A percentile compares a stretch with the other conserved stretches of the same genome.
Evolutionary conservation across 2,329 filamentous ascomycete species (phyloP).

Genomic region (Dendrostoma leiphaemia): DNA sequence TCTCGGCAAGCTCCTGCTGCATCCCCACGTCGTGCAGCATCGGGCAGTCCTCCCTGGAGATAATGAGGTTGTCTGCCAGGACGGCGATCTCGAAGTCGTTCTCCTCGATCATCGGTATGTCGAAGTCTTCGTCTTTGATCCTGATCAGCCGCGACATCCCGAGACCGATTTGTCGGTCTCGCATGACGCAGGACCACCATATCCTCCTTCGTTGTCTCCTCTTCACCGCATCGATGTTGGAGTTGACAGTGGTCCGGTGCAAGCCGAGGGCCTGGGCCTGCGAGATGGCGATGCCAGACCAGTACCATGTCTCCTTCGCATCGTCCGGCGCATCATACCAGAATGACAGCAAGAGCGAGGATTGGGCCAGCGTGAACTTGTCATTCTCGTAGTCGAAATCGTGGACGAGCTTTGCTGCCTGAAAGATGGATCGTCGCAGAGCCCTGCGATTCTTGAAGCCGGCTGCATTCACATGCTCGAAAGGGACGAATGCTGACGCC

Average conservation of each 20-base stretch:
- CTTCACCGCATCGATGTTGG: conserved; percentile 69
- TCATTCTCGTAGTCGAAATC: conserved; percentile 95
- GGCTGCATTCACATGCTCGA: conserved; percentile 70
- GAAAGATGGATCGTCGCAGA: conserved; percentile 85
- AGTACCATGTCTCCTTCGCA: conserved; percentile 97
- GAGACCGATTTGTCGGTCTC: conserved; percentile 85
- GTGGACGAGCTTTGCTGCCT: conserved; percentile 84
- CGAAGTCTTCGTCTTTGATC: conserved; percentile 90
- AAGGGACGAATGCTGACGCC: conserved; percentile 83
- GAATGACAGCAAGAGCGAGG: conserved; percentile 88
- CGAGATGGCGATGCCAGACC: conserved; percentile 95
- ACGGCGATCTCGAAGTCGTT: conserved; percentile 78
- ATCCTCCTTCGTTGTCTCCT: conserved; percentile 90
- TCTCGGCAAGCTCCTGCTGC: conserved; percentile 75
- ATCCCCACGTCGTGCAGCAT: conserved; percentile 68
- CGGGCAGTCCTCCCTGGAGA: conserved; percentile 68
- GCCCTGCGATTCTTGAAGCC: conserved; percentile 77
- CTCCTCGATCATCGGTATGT: conserved; percentile 85
- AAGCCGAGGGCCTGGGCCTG: conserved; percentile 90
- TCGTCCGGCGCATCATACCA: conserved; percentile 98
- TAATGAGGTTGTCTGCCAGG: conserved; percentile 65
- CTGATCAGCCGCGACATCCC: conserved; percentile 91
- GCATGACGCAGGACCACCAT: conserved; percentile 98
- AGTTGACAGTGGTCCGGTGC: conserved; percentile 74
- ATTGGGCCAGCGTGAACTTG: conserved; percentile 83